Percentiles rank a stretch among this genome's conserved stretches.
These are phyloP conservation scores for Colletotrichum lini DNA, from an alignment of 2,329 filamentous ascomycete species.

Conservation along the genomic window DNA sequence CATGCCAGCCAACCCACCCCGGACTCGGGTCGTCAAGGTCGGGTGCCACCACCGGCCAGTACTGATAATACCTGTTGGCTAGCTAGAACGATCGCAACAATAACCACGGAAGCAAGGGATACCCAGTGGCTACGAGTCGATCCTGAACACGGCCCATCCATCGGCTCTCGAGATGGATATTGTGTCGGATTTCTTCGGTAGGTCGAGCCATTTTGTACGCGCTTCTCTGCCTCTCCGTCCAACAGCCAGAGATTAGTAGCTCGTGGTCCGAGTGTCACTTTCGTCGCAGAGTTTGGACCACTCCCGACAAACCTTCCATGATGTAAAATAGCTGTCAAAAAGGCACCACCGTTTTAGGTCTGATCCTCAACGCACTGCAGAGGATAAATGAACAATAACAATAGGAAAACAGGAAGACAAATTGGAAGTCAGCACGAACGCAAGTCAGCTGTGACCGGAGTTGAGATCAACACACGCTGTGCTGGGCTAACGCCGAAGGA, in stretches of 20 bases:
- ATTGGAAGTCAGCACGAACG: background rate
- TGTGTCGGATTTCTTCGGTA: background rate
- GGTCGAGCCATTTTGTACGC: background rate
- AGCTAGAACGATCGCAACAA: background rate
- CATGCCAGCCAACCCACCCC: background rate
- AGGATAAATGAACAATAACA: no score
- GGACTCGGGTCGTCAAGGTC: background rate
- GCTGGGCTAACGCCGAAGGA: background rate
- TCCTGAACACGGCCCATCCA: background rate
- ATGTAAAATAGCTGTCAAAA: background rate
- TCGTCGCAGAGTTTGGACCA: background rate
- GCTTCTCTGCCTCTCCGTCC: no score
- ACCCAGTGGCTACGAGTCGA: background rate
- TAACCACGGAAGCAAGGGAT: background rate
- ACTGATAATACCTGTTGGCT: no score
- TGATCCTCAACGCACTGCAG: background rate
- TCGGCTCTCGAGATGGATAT: background rate
- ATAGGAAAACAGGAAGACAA: no score
- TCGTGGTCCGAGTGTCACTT: conserved; percentile 8
- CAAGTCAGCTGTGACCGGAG: background rate
- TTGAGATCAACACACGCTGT: background rate
- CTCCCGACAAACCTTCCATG: background rate
- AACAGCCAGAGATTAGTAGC: background rate
- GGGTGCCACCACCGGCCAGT: background rate
- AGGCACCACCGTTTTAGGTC: background rate